Evolutionary conservation across 148 eudicot species (phyloP).

Genomic region (Oxyria digyna): DNA sequence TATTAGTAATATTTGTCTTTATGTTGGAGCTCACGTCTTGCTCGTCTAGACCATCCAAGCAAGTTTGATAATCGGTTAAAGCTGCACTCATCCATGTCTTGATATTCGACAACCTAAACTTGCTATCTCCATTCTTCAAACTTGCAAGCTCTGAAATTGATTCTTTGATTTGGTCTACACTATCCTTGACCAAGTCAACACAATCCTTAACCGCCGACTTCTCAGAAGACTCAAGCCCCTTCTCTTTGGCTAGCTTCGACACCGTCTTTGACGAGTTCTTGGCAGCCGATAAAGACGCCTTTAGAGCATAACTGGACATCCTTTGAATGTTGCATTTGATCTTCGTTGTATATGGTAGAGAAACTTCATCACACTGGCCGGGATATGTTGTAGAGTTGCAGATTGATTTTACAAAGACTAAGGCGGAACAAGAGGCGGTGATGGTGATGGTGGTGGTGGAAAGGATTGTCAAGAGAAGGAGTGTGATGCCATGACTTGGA

Average conservation of each 20-base stretch:
- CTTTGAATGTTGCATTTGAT: constrained; percentile 1
- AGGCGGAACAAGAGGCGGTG: not conserved
- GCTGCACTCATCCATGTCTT: constrained; percentile 3
- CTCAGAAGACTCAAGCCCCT: not conserved
- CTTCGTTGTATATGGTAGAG: constrained; percentile 12
- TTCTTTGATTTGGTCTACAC: not conserved
- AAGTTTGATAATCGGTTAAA: not conserved
- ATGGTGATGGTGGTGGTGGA: not conserved
- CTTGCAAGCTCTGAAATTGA: not conserved
- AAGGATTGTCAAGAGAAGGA: not conserved
- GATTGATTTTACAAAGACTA: not conserved
- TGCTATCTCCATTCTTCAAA: constrained; percentile 1
- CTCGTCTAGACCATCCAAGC: not conserved
- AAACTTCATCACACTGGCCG: not conserved
- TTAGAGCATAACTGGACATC: not conserved
- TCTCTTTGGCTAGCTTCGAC: not conserved
- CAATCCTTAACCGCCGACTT: not conserved
- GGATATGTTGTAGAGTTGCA: constrained; percentile 12
- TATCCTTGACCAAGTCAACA: not conserved
- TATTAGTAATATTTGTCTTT: not conserved
- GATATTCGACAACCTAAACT: not conserved
- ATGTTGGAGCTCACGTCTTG: not conserved
- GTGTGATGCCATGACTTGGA: not conserved
- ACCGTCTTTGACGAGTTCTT: not conserved
- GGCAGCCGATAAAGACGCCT: not conserved